Conservation (phyloP, 1,139 yeast genomes). For the Suhomyces maxii region DNA sequence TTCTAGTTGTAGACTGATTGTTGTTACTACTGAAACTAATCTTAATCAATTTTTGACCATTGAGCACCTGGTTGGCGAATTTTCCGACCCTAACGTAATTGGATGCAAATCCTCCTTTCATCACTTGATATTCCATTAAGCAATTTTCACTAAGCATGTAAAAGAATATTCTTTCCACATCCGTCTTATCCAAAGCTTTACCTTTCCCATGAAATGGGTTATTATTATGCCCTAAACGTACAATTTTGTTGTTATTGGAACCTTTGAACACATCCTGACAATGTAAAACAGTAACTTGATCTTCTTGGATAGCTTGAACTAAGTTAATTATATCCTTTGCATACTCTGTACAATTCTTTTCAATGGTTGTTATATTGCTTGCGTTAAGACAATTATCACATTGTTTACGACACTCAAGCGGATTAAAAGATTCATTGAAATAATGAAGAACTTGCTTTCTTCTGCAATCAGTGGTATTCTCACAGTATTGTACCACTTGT, state of each 20-base stretch:
- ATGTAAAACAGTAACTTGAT: constrained; percentile 71
- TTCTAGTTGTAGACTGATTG: neutral
- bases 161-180: constrained; percentile 79
- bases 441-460: constrained; percentile 85
- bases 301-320: constrained; percentile 55
- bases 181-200: constrained; percentile 57
- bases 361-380: constrained; percentile 44
- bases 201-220: constrained; percentile 72
- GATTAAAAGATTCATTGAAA: constrained; percentile 80
- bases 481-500: constrained; percentile 90
- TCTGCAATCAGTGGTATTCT: constrained; percentile 86
- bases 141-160: constrained; percentile 69
- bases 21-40: constrained; percentile 28
- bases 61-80: constrained; percentile 47
- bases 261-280: constrained; percentile 88
- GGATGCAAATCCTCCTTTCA: constrained; percentile 80
- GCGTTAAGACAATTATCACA: constrained; percentile 81
- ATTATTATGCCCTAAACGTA: constrained; percentile 60
- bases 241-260: constrained; percentile 60
- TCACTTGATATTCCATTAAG: constrained; percentile 68
- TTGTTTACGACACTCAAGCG: constrained; percentile 61
- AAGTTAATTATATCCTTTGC: constrained; percentile 62
- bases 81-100: constrained; percentile 69
- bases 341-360: constrained; percentile 66
- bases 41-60: constrained; percentile 44